These are phyloP conservation scores for Linnemannia zychae DNA, from an alignment of 192 early-diverging fungal genomes.

Conservation along the genomic window DNA sequence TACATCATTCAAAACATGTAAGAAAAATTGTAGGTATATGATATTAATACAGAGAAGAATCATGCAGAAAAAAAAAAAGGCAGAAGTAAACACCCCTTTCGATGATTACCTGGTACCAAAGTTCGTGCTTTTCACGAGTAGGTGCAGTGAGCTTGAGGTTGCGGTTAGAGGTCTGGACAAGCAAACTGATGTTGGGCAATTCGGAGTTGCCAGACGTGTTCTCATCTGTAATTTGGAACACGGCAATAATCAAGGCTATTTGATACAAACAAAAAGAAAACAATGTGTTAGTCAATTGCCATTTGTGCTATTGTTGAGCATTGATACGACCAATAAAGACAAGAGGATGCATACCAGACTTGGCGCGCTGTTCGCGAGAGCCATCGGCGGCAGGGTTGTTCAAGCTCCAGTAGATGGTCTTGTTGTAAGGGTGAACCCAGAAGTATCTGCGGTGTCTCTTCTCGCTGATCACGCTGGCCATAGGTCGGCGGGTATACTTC, in stretches of 20 bases:
- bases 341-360: slow-evolving; percentile 60
- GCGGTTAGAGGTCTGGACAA: slow-evolving; percentile 76
- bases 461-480: slow-evolving; percentile 68
- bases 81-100: neutral
- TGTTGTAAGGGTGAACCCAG: slow-evolving; percentile 87
- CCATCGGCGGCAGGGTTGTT: slow-evolving; percentile 70
- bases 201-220: slow-evolving; percentile 51
- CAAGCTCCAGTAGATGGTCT: slow-evolving; percentile 82
- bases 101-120: slow-evolving; percentile 74
- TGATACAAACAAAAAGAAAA: slow-evolving; percentile 14
- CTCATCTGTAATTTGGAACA: slow-evolving; percentile 70
- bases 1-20: neutral
- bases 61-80: neutral
- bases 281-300: neutral
- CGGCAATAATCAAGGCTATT: slow-evolving; percentile 74
- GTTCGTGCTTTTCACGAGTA: slow-evolving; percentile 73
- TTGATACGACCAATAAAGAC: slow-evolving; percentile 15
- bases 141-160: slow-evolving; percentile 83
- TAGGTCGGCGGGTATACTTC: slow-evolving; percentile 77
- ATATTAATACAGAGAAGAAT: neutral
- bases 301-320: neutral
- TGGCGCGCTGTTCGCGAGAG: slow-evolving; percentile 59
- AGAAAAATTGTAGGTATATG: neutral
- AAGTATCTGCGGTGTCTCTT: slow-evolving; percentile 80
- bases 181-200: slow-evolving; percentile 72